phyloP scores from a whole-genome alignment of 192 early-diverging fungal genomes.

The Neocallimastix lanati region DNA sequence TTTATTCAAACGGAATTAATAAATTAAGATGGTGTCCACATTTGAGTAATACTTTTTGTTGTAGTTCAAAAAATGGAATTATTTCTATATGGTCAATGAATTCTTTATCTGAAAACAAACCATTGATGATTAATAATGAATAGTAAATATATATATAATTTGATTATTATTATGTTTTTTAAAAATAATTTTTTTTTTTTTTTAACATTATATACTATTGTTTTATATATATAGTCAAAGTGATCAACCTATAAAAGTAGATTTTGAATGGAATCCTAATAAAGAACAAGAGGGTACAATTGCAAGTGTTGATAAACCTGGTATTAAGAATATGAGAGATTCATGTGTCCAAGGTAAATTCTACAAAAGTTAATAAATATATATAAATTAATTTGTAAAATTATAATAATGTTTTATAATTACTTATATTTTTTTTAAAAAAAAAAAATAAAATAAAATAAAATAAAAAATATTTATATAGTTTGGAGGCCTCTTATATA shows the following conservation, averaged over 20 bases:
- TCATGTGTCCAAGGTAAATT: not conserved
- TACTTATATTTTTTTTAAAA: too few species aligned
- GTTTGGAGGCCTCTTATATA: not conserved
- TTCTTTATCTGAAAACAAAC: not conserved
- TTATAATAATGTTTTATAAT: too few species aligned
- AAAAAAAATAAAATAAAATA: too few species aligned
- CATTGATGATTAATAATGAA: not conserved
- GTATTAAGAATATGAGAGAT: not conserved
- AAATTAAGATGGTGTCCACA: not conserved
- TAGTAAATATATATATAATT: not conserved
- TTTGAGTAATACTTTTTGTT: not conserved
- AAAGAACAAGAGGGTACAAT: not conserved
- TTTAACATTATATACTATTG: not conserved
- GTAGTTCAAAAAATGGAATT: not conserved
- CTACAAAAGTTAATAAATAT: too few species aligned
- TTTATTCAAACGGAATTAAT: not conserved
- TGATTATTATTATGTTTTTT: not conserved
- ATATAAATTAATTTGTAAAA: too few species aligned
- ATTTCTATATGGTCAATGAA: not conserved
- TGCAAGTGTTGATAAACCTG: not conserved
- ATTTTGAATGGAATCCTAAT: not conserved
- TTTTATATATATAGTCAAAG: not conserved
- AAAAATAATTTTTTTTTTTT: too few species aligned
- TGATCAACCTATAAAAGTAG: not conserved
- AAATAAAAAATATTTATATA: not conserved